Conservation (phyloP, 1,284 basidiomycete genomes). For the Hypsizygus ulmarius region DNA sequence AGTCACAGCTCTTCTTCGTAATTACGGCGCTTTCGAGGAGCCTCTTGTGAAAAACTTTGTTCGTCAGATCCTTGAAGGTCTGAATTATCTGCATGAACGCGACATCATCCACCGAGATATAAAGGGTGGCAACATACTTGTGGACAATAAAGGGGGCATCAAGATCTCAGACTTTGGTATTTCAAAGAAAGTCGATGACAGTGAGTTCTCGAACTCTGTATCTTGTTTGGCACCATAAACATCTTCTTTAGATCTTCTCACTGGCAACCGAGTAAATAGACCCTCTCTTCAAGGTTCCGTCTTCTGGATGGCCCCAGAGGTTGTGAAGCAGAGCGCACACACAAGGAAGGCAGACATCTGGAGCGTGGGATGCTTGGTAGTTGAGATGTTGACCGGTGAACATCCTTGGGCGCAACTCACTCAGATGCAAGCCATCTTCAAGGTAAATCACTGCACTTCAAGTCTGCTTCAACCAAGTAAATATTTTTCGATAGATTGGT, state of each 20-base stretch:
- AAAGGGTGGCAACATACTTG: conserved; percentile 97
- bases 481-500: conserved; percentile 64
- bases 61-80: conserved; percentile 88
- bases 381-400: conserved; percentile 98
- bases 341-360: conserved; percentile 97
- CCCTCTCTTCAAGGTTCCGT: conserved; percentile 96
- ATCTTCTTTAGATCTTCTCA: conserved; percentile 61
- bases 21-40: conserved; percentile 97
- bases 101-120: conserved; percentile 99
- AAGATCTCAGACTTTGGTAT: conserved; percentile 99
- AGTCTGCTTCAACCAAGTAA: background rate
- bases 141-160: conserved; percentile 97
- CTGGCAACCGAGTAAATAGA: conserved; percentile 77
- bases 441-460: conserved; percentile 44
- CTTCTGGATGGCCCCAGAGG: conserved; percentile 99
- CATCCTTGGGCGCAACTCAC: conserved; percentile 97
- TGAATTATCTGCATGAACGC: conserved; percentile 90
- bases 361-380: conserved; percentile 95
- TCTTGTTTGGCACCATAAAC: background rate
- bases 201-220: conserved; percentile 45
- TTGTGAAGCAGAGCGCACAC: conserved; percentile 94
- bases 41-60: conserved; percentile 93
- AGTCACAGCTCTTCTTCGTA: conserved; percentile 88
- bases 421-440: conserved; percentile 99
- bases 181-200: conserved; percentile 95